Conservation (phyloP, 345 rosid species). For the Arabidopsis arenosa region DNA sequence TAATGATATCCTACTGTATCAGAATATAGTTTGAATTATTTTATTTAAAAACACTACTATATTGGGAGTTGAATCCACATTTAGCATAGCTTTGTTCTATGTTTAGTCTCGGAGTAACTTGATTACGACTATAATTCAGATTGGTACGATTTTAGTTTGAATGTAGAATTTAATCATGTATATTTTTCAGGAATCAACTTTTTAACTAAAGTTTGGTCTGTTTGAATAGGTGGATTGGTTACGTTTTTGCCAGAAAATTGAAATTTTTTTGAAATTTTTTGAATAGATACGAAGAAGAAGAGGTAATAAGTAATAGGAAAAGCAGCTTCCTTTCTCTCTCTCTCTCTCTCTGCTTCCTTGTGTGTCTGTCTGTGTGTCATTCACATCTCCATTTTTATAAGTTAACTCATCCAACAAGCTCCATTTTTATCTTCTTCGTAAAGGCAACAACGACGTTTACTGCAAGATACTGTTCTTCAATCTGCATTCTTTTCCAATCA, state of each 20-base stretch:
- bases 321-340: neutral
- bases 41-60: neutral
- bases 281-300: neutral
- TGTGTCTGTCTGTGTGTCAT: constrained; percentile 1
- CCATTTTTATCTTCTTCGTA: constrained; percentile 23
- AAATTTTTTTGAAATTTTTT: too few species aligned
- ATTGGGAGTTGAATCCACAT: neutral
- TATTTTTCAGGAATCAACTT: neutral
- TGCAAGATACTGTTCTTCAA: constrained; percentile 35
- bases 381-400: constrained; percentile 18
- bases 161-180: neutral
- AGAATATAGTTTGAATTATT: neutral
- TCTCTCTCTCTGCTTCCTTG: constrained; percentile 8
- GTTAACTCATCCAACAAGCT: constrained; percentile 36
- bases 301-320: constrained; percentile 10
- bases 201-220: neutral
- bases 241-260: neutral
- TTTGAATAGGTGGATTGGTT: neutral
- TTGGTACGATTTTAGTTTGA: neutral
- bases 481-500: constrained; percentile 20
- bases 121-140: neutral
- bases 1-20: too few species aligned
- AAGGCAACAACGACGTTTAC: constrained; percentile 37
- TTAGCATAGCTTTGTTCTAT: neutral
- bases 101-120: neutral